Evolutionary conservation across 1,284 basidiomycete genomes (phyloP).

Genomic region (Ceratobasidium papillatum): DNA sequence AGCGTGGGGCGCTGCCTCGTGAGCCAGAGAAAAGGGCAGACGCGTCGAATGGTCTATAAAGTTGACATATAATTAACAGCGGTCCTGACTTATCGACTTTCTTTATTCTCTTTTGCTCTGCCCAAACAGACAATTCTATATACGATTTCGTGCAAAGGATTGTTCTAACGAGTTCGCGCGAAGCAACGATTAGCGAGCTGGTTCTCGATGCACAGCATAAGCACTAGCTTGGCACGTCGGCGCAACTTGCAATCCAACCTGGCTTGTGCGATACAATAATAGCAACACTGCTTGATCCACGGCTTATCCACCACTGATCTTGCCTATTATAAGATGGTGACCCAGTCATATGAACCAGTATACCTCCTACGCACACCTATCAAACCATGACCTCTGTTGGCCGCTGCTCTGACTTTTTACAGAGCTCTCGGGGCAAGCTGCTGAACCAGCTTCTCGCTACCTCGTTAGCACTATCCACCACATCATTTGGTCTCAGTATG

Average conservation of each 20-base stretch:
- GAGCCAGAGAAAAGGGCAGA: not conserved
- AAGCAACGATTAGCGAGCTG: not conserved
- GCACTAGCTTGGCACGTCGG: not conserved
- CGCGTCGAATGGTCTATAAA: not conserved
- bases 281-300: not conserved
- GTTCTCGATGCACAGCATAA: not conserved
- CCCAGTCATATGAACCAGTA: not conserved
- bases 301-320: not conserved
- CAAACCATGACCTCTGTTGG: not conserved
- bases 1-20: not conserved
- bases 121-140: no score
- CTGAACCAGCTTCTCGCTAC: not conserved
- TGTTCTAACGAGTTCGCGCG: no score
- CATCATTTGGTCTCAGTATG: constrained; percentile 4
- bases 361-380: not conserved
- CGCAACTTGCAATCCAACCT: not conserved
- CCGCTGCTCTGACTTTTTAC: not conserved
- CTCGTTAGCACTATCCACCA: not conserved
- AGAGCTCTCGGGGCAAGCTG: not conserved
- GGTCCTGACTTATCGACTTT: not conserved
- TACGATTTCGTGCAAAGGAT: no score
- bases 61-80: no score
- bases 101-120: not conserved
- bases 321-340: not conserved
- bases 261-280: not conserved